These are phyloP conservation scores for Candida silvicultrix DNA, from an alignment of 805 yeast species.

Conservation along the genomic window DNA sequence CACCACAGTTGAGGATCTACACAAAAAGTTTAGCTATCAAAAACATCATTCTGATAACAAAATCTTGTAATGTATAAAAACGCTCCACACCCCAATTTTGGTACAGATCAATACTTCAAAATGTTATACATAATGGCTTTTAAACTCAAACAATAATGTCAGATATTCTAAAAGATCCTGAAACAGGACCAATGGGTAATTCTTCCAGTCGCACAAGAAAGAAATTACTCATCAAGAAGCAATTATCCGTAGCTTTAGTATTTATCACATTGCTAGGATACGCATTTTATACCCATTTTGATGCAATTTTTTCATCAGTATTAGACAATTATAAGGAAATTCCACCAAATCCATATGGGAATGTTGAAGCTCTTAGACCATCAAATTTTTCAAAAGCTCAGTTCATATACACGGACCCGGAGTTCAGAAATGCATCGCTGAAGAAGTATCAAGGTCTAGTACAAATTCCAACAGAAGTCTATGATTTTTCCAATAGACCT, in stretches of 20 bases:
- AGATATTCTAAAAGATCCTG: neutral
- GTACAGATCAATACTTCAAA: no score
- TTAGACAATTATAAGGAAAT: neutral
- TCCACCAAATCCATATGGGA: conserved; percentile 11
- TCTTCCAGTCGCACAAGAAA: neutral
- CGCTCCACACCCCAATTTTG: no score
- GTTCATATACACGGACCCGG: conserved; percentile 25
- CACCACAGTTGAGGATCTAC: neutral
- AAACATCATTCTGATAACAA: neutral
- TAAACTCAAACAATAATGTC: neutral
- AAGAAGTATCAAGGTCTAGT: conserved; percentile 51
- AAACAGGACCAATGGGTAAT: neutral
- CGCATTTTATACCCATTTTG: neutral
- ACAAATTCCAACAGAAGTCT: conserved; percentile 56
- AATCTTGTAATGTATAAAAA: no score
- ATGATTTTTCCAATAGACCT: conserved; percentile 41
- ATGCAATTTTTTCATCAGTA: neutral
- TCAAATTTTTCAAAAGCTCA: conserved; percentile 15
- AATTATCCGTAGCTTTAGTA: neutral
- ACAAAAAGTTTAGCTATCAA: neutral
- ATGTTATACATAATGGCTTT: no score
- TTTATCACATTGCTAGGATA: neutral
- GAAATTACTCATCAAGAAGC: neutral
- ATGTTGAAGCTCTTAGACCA: conserved; percentile 20
- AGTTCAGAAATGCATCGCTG: conserved; percentile 34